Conservation (phyloP, 768 basidiomycete species). For the Leccinum arenicola region DNA sequence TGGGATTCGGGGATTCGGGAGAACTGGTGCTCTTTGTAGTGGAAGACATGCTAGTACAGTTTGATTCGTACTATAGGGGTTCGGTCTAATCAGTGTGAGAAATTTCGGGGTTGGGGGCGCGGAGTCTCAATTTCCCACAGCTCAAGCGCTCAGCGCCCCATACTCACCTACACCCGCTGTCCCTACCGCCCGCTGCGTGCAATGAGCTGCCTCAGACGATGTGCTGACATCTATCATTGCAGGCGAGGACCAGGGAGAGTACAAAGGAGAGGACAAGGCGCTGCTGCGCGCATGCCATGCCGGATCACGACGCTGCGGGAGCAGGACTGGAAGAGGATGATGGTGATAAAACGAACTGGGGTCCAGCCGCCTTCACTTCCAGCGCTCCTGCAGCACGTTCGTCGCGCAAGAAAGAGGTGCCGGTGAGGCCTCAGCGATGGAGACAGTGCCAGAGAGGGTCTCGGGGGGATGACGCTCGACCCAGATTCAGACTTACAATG, state of each 20-base stretch:
- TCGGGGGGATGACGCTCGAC: conserved; percentile 65
- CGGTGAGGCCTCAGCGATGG: conserved; percentile 13
- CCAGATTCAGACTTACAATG: conserved; percentile 57
- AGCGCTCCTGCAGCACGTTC: conserved; percentile 13
- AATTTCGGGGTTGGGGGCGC: too few relatives aligned
- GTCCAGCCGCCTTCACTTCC: conserved; percentile 2
- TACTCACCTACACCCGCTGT: too few relatives aligned
- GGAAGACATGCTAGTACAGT: too few relatives aligned
- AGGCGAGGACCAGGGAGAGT: background rate
- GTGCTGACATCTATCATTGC: conserved; percentile 14
- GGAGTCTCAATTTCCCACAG: too few relatives aligned
- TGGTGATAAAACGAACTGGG: conserved; percentile 11
- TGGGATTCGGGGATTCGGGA: too few relatives aligned
- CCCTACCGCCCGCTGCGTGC: too few relatives aligned
- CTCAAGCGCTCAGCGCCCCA: too few relatives aligned
- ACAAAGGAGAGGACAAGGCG: background rate
- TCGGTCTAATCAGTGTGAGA: too few relatives aligned
- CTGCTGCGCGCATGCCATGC: background rate
- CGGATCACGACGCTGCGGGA: background rate
- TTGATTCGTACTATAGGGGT: too few relatives aligned
- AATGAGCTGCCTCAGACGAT: conserved; percentile 18
- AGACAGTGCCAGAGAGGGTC: conserved; percentile 15
- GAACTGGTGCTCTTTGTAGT: too few relatives aligned
- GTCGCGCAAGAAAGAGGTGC: conserved; percentile 22
- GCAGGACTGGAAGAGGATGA: background rate